Base-by-base conservation (phyloP, 2,329 filamentous ascomycete genomes). In the Fonsecaea multimorphosa region DNA sequence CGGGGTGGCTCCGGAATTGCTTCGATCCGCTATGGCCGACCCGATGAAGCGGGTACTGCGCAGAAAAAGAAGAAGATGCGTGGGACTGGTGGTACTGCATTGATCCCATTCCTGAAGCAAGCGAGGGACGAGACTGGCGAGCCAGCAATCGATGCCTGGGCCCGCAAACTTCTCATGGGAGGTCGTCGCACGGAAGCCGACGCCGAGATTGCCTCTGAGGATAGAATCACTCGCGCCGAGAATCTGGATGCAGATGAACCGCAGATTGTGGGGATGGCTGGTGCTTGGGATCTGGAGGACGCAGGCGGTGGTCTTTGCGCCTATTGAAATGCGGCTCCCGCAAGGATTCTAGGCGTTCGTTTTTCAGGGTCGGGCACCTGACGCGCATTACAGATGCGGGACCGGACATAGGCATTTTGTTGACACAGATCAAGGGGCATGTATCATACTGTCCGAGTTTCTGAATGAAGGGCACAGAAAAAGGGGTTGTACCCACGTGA, bases 81-180 rank as follows among this genome's bases (percentile, higher is more conserved):
- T 52, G 95, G 95, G 1, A 99, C 95, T 0, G 95, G 95, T 14
- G 95, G 95, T 16, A 98, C 95, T 0, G 91, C 93, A 0, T 82
- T 99, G 63, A 97, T 99, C 63, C 92, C 94, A 0, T 99, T 99
- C 79, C 82, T 99, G 67, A 97, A 98, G 79, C 95, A 99, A 79
- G 95, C 95, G 3, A 86, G 95, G 31, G 93, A 99, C 74, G 95
- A 99, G 83, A 99, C 95, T 0, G 91, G 92, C 16, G 94, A 98
- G 77, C 92, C 93, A 1, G 92, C 93, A 0, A 89, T 98, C 56
- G 86, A 89, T 72, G 81, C 82, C 0, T 89, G 87, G 87, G 86
- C 86, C 14, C 79, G 82, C 58, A 78, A 86, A 27, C 72, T 89
- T 49, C 78, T 89, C 24, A 86, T 81, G 68, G 85, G 85, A 63